phyloP scores from a whole-genome alignment of 1,284 basidiomycete genomes.

The Rhodotorula sp. region DNA sequence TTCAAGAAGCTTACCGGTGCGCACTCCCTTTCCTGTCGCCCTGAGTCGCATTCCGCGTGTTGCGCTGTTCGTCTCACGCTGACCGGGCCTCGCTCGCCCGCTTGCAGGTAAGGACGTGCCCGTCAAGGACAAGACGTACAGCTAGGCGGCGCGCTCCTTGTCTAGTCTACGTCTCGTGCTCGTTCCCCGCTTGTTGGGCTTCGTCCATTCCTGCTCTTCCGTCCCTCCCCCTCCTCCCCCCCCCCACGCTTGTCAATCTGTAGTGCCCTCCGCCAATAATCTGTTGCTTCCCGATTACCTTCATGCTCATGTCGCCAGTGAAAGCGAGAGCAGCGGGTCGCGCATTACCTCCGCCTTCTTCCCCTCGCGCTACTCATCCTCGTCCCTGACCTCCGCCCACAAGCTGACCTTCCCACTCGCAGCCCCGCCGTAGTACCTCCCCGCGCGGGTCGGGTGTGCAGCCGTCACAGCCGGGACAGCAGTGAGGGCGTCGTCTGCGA shows the following conservation, averaged over 20 bases:
- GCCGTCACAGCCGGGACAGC: constrained; percentile 55
- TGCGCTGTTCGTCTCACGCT: no score
- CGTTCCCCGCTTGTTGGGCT: no score
- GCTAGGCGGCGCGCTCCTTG: no score
- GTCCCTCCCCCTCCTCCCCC: neutral
- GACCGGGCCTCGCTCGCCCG: neutral
- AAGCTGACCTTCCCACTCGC: constrained; percentile 36
- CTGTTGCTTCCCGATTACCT: no score
- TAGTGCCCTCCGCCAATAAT: neutral
- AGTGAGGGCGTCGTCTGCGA: constrained; percentile 47
- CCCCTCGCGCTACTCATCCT: neutral
- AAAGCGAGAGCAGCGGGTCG: no score
- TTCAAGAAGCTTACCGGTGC: constrained; percentile 51
- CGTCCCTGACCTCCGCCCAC: constrained; percentile 1
- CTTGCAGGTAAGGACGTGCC: constrained; percentile 29
- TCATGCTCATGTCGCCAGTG: no score
- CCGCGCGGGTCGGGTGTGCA: constrained; percentile 50
- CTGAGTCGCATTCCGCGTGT: neutral
- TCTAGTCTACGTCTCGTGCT: neutral
- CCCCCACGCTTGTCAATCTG: no score
- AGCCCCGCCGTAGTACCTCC: constrained; percentile 23
- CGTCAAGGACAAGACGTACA: constrained; percentile 19
- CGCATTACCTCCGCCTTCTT: neutral
- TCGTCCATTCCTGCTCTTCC: no score
- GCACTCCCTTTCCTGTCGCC: neutral